Evolutionary conservation across 202 grass and related monocot genomes (phyloP).

Genomic region (Elaeis oleifera): DNA sequence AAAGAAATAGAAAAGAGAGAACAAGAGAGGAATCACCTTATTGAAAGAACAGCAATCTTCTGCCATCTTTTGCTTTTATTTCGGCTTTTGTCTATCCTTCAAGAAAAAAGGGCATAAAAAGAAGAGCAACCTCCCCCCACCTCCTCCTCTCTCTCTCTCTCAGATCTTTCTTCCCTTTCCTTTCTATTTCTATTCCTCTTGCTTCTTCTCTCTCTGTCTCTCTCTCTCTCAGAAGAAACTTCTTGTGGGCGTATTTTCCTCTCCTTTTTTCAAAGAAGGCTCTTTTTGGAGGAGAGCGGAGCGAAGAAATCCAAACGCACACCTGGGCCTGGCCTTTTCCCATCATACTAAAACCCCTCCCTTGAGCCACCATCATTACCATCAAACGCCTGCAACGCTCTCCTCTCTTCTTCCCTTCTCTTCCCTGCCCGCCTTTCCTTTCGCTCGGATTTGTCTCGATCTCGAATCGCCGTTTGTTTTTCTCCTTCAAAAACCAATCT

Average conservation of each 20-base stretch:
- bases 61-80: constrained; percentile 1
- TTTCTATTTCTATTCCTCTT: too few relatives aligned
- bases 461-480: neutral
- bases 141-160: too few relatives aligned
- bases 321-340: neutral
- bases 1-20: neutral
- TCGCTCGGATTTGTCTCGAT: neutral
- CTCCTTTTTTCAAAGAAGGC: too few relatives aligned
- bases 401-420: neutral
- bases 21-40: constrained; percentile 4
- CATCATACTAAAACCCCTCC: neutral
- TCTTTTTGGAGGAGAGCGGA: neutral
- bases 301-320: neutral
- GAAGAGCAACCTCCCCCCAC: neutral
- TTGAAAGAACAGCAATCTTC: constrained; percentile 18
- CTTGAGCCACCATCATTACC: constrained; percentile 15
- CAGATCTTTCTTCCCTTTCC: too few relatives aligned
- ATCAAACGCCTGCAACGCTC: neutral
- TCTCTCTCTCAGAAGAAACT: too few relatives aligned
- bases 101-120: neutral
- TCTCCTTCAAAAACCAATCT: neutral
- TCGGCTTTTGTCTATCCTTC: neutral
- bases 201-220: too few relatives aligned
- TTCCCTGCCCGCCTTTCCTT: too few relatives aligned
- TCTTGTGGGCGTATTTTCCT: too few relatives aligned